A percentile compares a stretch with the other conserved stretches of the same genome.
Evolutionary conservation across 2,329 filamentous ascomycete species (phyloP).

Genomic region (Talaromyces sp.): DNA sequence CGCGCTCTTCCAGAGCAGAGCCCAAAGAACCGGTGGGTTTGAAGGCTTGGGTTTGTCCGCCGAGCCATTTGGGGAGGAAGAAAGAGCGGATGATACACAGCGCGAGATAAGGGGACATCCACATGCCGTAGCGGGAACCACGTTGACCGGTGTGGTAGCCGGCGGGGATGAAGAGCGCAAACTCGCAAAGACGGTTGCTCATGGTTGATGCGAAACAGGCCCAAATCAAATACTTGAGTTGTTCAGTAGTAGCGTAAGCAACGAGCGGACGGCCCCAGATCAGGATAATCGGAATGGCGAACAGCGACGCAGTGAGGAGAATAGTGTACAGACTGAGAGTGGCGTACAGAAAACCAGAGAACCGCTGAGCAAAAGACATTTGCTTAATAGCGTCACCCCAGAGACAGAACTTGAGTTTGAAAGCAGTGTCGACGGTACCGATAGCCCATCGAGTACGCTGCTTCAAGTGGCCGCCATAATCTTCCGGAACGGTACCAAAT

Average conservation of each 20-base stretch:
- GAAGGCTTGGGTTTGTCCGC: constrained; percentile 59
- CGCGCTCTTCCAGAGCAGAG: constrained; percentile 59
- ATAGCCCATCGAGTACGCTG: constrained; percentile 42
- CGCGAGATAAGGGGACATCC: constrained; percentile 64
- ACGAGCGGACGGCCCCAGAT: constrained; percentile 58
- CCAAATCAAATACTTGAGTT: constrained; percentile 61
- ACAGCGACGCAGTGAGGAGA: constrained; percentile 54
- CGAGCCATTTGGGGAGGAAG: constrained; percentile 59
- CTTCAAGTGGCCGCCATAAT: constrained; percentile 37
- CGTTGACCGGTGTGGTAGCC: constrained; percentile 61
- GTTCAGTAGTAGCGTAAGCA: constrained; percentile 53
- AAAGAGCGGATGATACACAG: constrained; percentile 59
- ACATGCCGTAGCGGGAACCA: constrained; percentile 57
- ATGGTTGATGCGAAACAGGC: constrained; percentile 54
- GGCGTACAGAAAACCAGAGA: constrained; percentile 60
- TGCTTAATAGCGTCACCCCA: constrained; percentile 54
- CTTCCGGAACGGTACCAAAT: constrained; percentile 52
- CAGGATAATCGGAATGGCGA: constrained; percentile 60
- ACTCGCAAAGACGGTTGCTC: constrained; percentile 56
- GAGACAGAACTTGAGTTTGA: constrained; percentile 61
- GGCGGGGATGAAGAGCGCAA: constrained; percentile 58
- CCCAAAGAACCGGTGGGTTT: constrained; percentile 60
- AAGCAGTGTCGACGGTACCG: constrained; percentile 57
- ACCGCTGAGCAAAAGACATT: constrained; percentile 59
- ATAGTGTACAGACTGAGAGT: constrained; percentile 58